Evolutionary conservation across 495 filamentous ascomycete species (phyloP), one percentile per base, ranked within the genome.

Genomic region (Podospora tetraspora): DNA sequence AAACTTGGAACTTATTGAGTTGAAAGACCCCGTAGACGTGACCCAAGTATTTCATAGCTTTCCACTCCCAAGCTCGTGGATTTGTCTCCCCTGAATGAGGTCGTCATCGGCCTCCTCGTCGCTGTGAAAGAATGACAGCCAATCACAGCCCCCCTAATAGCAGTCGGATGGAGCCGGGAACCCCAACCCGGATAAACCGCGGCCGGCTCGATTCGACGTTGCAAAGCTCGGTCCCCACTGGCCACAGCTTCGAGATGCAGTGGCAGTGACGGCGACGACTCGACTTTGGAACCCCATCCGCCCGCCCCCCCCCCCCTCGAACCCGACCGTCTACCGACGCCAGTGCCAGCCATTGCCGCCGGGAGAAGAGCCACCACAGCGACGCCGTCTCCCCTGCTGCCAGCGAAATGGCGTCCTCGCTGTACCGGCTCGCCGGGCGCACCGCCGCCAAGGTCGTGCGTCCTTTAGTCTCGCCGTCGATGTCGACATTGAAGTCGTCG

Each of bases 341-440:
- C 64, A 24, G 16, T 43, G 58, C 63, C 25, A 27, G 67, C 68
- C 68, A 73, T 73, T 71, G 72, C 65, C 70, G 67, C 73, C 66
- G 70, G 43, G 71, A 70, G 66, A 75, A 68, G 74, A 73, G 74
- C 74, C 70, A 63, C 68, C 68, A 60, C 66, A 52, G 43, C 19
- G 43, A 52, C 43, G 43, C 43, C 43, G 43, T 30, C 65, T 13
- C 64, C 56, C 58, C 64, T 27, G 16, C 24, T 10, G 37, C 16
- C 12, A 56, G 69, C 43, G 68, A 70, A 72, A 82, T 81, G 81
- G 81, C 82, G 72, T 81, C 81, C 73, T 82, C 82, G 68, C 74
- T 86, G 67, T 81, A 79, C 78, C 78, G 84, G 71, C 82, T 87
- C 72, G 84, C 82, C 69, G 80, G 84, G 80, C 80, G 76, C 78